A percentile compares a stretch with the other conserved stretches of the same genome.
phyloP scores from a whole-genome alignment of 306 rosid genomes.

The Dicorynia guianensis region DNA sequence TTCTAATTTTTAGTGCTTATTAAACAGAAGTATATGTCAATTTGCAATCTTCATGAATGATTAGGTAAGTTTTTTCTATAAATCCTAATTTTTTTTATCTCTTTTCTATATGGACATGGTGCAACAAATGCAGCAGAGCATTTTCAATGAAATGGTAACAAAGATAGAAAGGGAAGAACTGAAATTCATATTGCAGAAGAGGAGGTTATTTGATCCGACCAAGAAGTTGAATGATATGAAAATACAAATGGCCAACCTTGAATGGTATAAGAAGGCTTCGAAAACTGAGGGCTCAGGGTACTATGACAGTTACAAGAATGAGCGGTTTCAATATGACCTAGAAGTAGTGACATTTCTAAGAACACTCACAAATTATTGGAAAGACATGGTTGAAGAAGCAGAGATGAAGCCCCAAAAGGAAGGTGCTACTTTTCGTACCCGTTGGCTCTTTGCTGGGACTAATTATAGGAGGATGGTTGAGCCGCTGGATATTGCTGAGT shows the following conservation, averaged over 20 bases:
- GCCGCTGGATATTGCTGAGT: slow-evolving; percentile 62
- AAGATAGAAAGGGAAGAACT: neutral
- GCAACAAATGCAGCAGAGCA: slow-evolving; percentile 20
- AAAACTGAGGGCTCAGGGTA: slow-evolving; percentile 47
- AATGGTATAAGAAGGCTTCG: slow-evolving; percentile 63
- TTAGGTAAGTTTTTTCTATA: neutral
- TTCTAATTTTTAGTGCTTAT: neutral
- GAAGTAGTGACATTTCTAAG: slow-evolving; percentile 20
- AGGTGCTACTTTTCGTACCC: slow-evolving; percentile 26
- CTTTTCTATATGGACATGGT: slow-evolving; percentile 14
- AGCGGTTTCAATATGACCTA: neutral
- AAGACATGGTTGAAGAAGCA: slow-evolving; percentile 52
- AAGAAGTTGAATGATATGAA: slow-evolving; percentile 48
- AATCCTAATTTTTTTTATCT: neutral
- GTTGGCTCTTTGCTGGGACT: slow-evolving; percentile 60
- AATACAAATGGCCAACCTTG: slow-evolving; percentile 57
- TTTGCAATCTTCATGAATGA: neutral
- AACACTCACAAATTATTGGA: slow-evolving; percentile 59
- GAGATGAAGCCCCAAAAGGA: slow-evolving; percentile 58
- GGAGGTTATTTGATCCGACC: slow-evolving; percentile 26
- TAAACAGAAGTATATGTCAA: neutral
- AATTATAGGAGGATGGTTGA: slow-evolving; percentile 74
- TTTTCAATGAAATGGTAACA: slow-evolving; percentile 5
- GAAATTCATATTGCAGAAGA: slow-evolving; percentile 13
- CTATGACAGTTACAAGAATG: slow-evolving; percentile 63